These are phyloP conservation scores for Cladosporium sp. DNA, from an alignment of 2,329 filamentous ascomycete species.

Conservation along the genomic window DNA sequence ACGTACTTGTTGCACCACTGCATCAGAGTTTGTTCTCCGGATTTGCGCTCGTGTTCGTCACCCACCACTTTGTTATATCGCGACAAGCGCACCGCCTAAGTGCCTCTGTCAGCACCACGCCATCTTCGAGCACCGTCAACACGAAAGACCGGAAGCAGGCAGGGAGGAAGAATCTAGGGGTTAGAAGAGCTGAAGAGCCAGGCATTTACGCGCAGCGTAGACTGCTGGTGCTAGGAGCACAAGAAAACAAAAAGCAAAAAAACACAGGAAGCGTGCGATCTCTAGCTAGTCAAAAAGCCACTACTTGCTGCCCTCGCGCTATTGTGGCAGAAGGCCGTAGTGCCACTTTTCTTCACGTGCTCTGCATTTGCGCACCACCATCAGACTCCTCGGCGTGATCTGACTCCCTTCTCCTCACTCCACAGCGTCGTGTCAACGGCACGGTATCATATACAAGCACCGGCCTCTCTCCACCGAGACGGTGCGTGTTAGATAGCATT, in stretches of 20 bases:
- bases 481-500: conserved; percentile 17
- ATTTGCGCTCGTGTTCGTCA: neutral
- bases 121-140: neutral
- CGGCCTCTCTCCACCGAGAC: neutral
- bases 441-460: conserved; percentile 3
- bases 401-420: conserved; percentile 13
- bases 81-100: neutral
- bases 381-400: conserved; percentile 12
- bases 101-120: neutral
- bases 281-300: conserved; percentile 21
- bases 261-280: conserved; percentile 15
- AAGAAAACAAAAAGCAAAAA: conserved; percentile 8
- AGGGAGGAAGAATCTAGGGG: neutral
- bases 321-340: conserved; percentile 20
- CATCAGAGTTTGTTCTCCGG: neutral
- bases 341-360: conserved; percentile 21
- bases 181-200: neutral
- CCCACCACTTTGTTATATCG: neutral
- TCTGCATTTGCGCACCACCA: conserved; percentile 16
- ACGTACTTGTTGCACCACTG: neutral
- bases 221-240: neutral
- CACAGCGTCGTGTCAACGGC: conserved; percentile 2
- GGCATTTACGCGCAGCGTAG: neutral
- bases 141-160: neutral
- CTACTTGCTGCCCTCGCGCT: conserved; percentile 18